Conservation (phyloP, 306 rosid species). For the Carpinus viminea region DNA sequence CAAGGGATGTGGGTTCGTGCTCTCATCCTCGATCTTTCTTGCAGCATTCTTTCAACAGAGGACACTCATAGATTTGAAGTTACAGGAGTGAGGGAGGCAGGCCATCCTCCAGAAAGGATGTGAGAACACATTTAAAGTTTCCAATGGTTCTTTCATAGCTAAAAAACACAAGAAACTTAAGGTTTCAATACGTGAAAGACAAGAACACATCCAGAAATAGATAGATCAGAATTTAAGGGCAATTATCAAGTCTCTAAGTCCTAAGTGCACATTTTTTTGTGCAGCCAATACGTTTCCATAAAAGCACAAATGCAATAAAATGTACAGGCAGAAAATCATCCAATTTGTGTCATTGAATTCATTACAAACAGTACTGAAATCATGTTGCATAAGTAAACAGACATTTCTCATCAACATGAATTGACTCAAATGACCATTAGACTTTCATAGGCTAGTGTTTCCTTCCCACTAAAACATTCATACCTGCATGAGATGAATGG, state of each 20-base stretch:
- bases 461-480: neutral
- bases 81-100: no score
- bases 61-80: no score
- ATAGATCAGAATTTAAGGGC: neutral
- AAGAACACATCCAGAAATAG: neutral
- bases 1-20: no score
- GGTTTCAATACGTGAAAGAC: neutral
- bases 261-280: neutral
- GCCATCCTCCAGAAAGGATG: no score
- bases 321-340: neutral
- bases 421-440: neutral
- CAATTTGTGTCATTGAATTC: neutral
- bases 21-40: no score
- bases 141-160: neutral
- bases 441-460: no score
- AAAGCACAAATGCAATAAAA: neutral
- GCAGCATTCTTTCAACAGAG: no score
- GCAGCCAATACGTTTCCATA: neutral
- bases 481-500: slow-evolving; percentile 98
- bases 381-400: no score
- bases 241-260: neutral
- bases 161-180: no score
- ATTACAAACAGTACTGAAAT: no score
- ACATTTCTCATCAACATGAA: neutral
- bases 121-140: no score